These are phyloP conservation scores for Hemileccinum hortonii DNA, from an alignment of 1,284 basidiomycete genomes.

Conservation along the genomic window DNA sequence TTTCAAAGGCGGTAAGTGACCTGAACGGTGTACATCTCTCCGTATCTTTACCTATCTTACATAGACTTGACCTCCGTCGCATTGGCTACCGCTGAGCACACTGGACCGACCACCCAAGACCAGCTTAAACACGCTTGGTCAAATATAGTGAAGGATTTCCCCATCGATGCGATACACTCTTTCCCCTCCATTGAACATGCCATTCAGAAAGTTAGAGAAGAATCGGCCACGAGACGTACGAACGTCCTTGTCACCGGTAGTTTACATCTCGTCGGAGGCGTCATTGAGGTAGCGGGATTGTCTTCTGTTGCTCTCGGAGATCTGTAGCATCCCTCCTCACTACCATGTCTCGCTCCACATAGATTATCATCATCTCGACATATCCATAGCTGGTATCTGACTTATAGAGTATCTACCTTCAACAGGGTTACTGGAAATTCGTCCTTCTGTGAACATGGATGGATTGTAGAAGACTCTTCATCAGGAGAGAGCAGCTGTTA, in stretches of 20 bases:
- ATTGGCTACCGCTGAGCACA: slow-evolving; percentile 62
- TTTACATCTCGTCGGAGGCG: slow-evolving; percentile 91
- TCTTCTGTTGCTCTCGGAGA: slow-evolving; percentile 56
- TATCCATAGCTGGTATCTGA: slow-evolving; percentile 11
- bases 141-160: slow-evolving; percentile 60
- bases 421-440: slow-evolving; percentile 25
- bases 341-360: slow-evolving; percentile 5
- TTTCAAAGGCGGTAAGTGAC: slow-evolving; percentile 82
- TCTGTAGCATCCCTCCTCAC: slow-evolving; percentile 11
- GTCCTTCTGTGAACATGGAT: background rate
- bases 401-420: slow-evolving; percentile 25
- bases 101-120: slow-evolving; percentile 72
- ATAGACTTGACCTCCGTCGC: slow-evolving; percentile 74
- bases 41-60: slow-evolving; percentile 1
- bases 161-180: slow-evolving; percentile 66
- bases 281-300: slow-evolving; percentile 87
- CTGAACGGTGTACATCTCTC: background rate
- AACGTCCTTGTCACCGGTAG: slow-evolving; percentile 89
- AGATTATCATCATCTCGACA: slow-evolving; percentile 2
- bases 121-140: slow-evolving; percentile 78
- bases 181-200: slow-evolving; percentile 90
- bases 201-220: slow-evolving; percentile 57
- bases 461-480: background rate
- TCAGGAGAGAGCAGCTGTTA: too few species aligned
- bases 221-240: slow-evolving; percentile 35